Evolutionary conservation across 257 asterid genomes (phyloP), one percentile per base, ranked within the genome.

Genomic region (Nicotiana benthamiana): DNA sequence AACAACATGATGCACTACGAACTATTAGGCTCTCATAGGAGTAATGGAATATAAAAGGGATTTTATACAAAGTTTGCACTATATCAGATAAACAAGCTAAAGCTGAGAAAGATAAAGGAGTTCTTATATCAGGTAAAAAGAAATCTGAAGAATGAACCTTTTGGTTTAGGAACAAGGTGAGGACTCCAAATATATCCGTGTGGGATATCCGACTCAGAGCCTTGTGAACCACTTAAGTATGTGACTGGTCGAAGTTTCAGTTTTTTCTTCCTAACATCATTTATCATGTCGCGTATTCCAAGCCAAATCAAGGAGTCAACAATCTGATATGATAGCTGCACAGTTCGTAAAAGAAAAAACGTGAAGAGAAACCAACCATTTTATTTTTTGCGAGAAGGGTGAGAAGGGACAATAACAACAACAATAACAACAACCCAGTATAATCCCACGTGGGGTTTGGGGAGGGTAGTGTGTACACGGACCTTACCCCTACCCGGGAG

Each of bases 161-260:
- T 92, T 81, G 98, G 98, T 83, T 95, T 93, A 82, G 98, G 97
- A 80, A 95, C 98, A 56, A 95, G 98, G 83, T 92, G 95, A 18
- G 98, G 98, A 83, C 98, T 93, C 98, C 98, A 95, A 75, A 95
- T 93, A 86, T 95, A 95, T 52, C 93, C 98, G 79, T 91, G 84
- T 61, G 98, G 98, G 80, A 86, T 83, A 78, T 87, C 86, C 8
- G 83, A 62, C 13, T 83, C 89, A 79, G 97, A 83, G 79, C 82
- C 86, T 63, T 86, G 79, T 32, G 98, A 90, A 81, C 90, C 87
- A 84, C 95, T 92, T 83, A 95, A 84, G 86, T 93, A 95, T 18
- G 98, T 95, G 54, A 92, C 81, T 17, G 93, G 98, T 88, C 98
- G 90, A 75, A 94, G 79, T 80, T 84, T 89, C 80, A 94, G 89